Conservation (phyloP, 2,329 filamentous ascomycete species). For the Xylaria sp. region DNA sequence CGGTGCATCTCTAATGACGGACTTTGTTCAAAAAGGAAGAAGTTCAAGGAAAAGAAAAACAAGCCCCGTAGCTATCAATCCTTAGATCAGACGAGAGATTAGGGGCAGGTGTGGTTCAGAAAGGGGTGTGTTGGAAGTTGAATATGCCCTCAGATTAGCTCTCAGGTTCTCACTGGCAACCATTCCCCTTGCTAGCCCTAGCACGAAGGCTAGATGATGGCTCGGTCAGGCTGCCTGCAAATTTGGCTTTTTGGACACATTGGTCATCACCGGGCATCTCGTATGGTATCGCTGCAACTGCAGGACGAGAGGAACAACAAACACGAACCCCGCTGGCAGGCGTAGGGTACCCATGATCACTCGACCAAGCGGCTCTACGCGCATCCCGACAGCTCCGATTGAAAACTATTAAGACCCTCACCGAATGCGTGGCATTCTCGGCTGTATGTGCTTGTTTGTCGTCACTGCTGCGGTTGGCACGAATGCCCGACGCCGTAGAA, state of each 20-base stretch:
- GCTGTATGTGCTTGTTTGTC: constrained; percentile 23
- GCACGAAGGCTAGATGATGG: constrained; percentile 6
- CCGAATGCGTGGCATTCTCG: constrained; percentile 29
- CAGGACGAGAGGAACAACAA: constrained; percentile 17
- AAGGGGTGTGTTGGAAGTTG: not conserved
- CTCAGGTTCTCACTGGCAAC: constrained; percentile 59
- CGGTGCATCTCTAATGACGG: too few relatives aligned
- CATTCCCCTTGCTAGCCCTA: constrained; percentile 30
- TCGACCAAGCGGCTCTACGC: constrained; percentile 23
- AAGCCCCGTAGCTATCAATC: too few relatives aligned
- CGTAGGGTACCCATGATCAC: constrained; percentile 18
- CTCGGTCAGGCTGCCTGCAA: constrained; percentile 51
- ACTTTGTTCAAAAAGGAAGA: too few relatives aligned
- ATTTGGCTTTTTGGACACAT: constrained; percentile 61
- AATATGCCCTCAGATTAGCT: constrained; percentile 58
- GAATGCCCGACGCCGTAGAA: constrained; percentile 16
- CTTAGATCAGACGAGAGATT: too few relatives aligned
- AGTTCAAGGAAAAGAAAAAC: too few relatives aligned
- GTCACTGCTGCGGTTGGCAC: constrained; percentile 33
- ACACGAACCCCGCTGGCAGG: constrained; percentile 10
- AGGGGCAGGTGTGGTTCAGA: not conserved
- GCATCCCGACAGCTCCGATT: constrained; percentile 51
- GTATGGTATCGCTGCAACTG: constrained; percentile 25
- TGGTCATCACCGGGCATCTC: constrained; percentile 53
- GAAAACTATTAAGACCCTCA: constrained; percentile 50